phyloP scores from a whole-genome alignment of 1,284 basidiomycete genomes.

The Stereum hirsutum region DNA sequence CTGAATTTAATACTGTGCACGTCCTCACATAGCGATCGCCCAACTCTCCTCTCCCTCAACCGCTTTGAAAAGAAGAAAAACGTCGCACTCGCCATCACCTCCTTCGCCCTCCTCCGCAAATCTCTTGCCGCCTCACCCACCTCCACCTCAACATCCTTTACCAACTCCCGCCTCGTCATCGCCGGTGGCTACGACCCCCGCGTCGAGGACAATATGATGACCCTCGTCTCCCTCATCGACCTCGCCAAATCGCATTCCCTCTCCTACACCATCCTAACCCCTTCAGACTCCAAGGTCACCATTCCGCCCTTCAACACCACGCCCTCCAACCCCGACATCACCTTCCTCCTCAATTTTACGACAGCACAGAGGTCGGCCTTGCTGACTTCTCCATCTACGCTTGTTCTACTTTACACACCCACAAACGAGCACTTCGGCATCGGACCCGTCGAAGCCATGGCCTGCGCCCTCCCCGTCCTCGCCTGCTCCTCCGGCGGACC shows the following conservation, averaged over 20 bases:
- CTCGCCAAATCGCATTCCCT: constrained; percentile 41
- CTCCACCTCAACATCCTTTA: no score
- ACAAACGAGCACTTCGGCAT: constrained; percentile 97
- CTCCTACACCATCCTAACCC: constrained; percentile 45
- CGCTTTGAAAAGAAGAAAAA: constrained; percentile 98
- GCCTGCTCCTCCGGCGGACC: constrained; percentile 90
- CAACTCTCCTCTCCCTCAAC: constrained; percentile 85
- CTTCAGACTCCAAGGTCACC: constrained; percentile 24
- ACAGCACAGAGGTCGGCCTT: constrained; percentile 72
- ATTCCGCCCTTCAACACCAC: constrained; percentile 28
- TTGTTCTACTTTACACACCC: constrained; percentile 87
- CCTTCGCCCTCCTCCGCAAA: constrained; percentile 53
- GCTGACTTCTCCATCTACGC: constrained; percentile 54
- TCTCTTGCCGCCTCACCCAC: constrained; percentile 8
- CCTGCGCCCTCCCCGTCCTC: constrained; percentile 83
- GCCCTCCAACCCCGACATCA: constrained; percentile 44
- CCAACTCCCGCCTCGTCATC: constrained; percentile 56
- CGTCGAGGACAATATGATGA: constrained; percentile 62
- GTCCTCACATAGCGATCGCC: constrained; percentile 41
- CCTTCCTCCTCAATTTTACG: constrained; percentile 85
- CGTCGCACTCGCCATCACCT: constrained; percentile 67
- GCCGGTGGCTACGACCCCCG: constrained; percentile 76
- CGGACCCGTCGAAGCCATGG: constrained; percentile 93
- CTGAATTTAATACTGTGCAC: not conserved
- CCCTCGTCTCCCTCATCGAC: constrained; percentile 47